Evolutionary conservation across 495 filamentous ascomycete species (phyloP).

Genomic region (Geoglossum glabrum): DNA sequence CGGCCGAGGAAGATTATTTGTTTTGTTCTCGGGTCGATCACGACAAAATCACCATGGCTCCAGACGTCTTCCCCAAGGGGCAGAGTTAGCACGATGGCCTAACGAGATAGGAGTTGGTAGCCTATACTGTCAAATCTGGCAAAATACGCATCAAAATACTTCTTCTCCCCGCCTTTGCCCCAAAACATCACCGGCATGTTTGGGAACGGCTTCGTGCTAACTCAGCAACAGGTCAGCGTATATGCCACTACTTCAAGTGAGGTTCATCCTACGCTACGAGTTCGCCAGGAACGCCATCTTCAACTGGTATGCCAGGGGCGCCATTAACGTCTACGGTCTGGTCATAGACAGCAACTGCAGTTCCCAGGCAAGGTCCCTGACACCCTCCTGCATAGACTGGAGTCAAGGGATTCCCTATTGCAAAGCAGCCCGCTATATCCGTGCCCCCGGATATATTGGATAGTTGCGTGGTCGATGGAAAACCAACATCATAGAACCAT

Average conservation of each 20-base stretch:
- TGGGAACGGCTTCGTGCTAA: conserved; percentile 36
- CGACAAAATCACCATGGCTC: conserved; percentile 65
- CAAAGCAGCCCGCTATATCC: conserved; percentile 57
- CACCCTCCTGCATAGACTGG: conserved; percentile 56
- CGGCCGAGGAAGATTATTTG: conserved; percentile 53
- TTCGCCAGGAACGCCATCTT: conserved; percentile 47
- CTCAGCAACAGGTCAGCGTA: background rate
- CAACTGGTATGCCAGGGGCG: conserved; percentile 30
- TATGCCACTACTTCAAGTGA: background rate
- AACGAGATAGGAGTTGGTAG: background rate
- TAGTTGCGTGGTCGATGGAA: conserved; percentile 41
- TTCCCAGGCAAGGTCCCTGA: conserved; percentile 40
- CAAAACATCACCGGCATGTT: conserved; percentile 57
- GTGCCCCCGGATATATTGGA: conserved; percentile 62
- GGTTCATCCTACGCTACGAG: conserved; percentile 30
- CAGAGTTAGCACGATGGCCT: background rate
- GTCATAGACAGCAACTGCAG: conserved; percentile 48
- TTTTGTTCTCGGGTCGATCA: conserved; percentile 43
- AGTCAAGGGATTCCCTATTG: conserved; percentile 41
- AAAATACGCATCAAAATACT: conserved; percentile 54
- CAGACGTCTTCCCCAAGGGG: conserved; percentile 35
- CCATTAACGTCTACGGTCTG: conserved; percentile 30
- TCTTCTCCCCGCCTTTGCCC: conserved; percentile 32
- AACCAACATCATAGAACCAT: conserved; percentile 69
- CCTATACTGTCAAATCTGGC: conserved; percentile 36